Conservation (phyloP, 208 protist species). For the Trichomonas tenax region DNA sequence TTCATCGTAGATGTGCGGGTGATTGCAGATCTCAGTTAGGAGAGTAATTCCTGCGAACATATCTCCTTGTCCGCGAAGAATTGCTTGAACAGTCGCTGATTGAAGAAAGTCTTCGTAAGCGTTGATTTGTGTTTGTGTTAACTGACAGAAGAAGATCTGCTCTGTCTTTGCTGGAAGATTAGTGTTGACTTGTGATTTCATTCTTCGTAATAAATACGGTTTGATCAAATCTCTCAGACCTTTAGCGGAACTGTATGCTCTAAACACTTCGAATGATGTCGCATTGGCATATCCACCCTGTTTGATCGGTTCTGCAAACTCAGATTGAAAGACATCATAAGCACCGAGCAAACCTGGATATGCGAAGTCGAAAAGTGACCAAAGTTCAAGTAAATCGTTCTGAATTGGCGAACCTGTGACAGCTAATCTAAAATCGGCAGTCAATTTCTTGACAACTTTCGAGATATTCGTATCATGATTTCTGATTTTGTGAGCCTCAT, state of each 20-base stretch:
- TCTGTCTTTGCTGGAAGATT: conserved; percentile 77
- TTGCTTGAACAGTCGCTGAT: conserved; percentile 24
- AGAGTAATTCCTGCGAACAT: conserved; percentile 32
- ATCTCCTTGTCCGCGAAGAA: not conserved
- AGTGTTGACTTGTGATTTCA: conserved; percentile 74
- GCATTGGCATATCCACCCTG: conserved; percentile 71
- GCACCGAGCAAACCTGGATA: conserved; percentile 76
- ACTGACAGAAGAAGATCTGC: conserved; percentile 68
- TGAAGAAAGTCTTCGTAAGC: conserved; percentile 67
- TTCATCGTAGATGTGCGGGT: conserved; percentile 52
- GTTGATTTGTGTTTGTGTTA: conserved; percentile 68
- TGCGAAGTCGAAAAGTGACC: conserved; percentile 97
- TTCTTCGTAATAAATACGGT: conserved; percentile 76
- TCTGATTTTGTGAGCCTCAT: conserved; percentile 75
- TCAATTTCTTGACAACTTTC: conserved; percentile 68
- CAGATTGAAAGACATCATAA: conserved; percentile 53
- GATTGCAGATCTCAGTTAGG: conserved; percentile 67
- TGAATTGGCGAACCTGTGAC: conserved; percentile 80
- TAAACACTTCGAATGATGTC: conserved; percentile 37
- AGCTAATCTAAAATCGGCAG: conserved; percentile 73
- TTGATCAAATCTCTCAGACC: conserved; percentile 68
- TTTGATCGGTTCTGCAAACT: conserved; percentile 61
- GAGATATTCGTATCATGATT: conserved; percentile 82
- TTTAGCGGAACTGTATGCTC: conserved; percentile 74
- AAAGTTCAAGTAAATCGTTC: conserved; percentile 93